These are phyloP conservation scores for Chrysanthemum seticuspe DNA, from an alignment of 129 eudicot genomes.

Conservation along the genomic window DNA sequence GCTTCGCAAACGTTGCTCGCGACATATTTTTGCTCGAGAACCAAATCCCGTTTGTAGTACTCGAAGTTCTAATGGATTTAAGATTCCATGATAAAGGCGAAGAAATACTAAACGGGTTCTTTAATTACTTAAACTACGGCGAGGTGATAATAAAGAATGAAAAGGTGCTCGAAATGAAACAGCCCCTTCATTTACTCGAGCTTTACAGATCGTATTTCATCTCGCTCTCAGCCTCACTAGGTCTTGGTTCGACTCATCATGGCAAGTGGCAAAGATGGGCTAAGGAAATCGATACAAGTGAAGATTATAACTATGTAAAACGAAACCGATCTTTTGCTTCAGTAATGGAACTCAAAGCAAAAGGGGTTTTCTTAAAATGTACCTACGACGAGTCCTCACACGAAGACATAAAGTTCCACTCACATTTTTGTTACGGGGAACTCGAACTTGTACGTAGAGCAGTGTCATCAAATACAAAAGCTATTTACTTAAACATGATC, in stretches of 20 bases:
- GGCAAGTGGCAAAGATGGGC: neutral
- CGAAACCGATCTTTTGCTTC: slow-evolving; percentile 36
- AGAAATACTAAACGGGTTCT: slow-evolving; percentile 20
- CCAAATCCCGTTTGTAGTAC: slow-evolving; percentile 38
- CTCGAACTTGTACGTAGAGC: slow-evolving; percentile 31
- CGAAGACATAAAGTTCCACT: slow-evolving; percentile 37
- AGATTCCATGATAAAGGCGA: slow-evolving; percentile 30
- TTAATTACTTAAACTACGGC: slow-evolving; percentile 36
- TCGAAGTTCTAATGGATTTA: slow-evolving; percentile 26
- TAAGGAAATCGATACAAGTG: neutral
- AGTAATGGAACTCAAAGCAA: slow-evolving; percentile 34
- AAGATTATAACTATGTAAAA: slow-evolving; percentile 23
- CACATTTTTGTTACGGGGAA: slow-evolving; percentile 28
- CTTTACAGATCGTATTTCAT: slow-evolving; percentile 39
- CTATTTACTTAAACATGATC: slow-evolving; percentile 36
- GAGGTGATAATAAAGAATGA: slow-evolving; percentile 8
- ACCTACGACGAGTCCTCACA: slow-evolving; percentile 8
- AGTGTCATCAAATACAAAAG: slow-evolving; percentile 11
- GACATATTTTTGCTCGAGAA: slow-evolving; percentile 47
- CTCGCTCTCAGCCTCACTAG: slow-evolving; percentile 13
- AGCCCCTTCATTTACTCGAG: slow-evolving; percentile 43
- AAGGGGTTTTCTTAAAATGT: slow-evolving; percentile 27
- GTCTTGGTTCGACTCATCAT: neutral
- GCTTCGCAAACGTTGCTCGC: slow-evolving; percentile 31
- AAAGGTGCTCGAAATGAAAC: slow-evolving; percentile 26